Base-by-base conservation (phyloP, 2,329 filamentous ascomycete genomes). In the Coniochaeta ligniaria region DNA sequence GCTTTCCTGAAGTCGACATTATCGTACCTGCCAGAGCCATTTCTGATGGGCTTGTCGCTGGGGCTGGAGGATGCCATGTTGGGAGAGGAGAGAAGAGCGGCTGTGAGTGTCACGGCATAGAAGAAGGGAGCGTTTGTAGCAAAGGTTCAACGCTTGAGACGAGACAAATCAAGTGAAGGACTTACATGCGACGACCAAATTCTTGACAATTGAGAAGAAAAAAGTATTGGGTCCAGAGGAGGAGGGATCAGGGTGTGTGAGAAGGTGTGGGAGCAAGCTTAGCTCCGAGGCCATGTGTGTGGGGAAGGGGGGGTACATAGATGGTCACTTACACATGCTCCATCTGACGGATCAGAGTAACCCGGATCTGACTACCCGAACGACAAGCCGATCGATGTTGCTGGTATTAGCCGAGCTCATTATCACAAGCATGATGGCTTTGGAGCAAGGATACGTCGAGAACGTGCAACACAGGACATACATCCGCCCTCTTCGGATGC, bases 1-100 rank as follows among this genome's bases (percentile, higher is more conserved):
- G 74, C 74, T 64, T 76, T 76, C 33, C 66, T 64, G 59, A 76
- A 76, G 64, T 76, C 74, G 60, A 76, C 74, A 60, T 76, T 76
- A 61, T 75, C 73, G 62, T 76, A 76, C 43, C 73, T 66, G 31
- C 74, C 74, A 16, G 70, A 71, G 60, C 72, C 69, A 45, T 73
- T 73, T 63, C 73, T 75, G 17, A 71, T 67, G 5, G 73, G 72
- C 36, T 60, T 69, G 52, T 73, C 69, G 57, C 62, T 66, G 12
- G 62, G 38, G 57, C 62, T 66, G 12, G 63, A 36, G 50, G 26
- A 26, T 31, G 24, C 50, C 50, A 14, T 52, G 52, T 58, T 16
- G 33, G 28, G 22, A 22, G 38, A n/a, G 7, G 20, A 26, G 14
- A 14, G 17, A 41, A 59, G 24, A 54, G n/a, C 20, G 8, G 20